Evolutionary conservation across 805 yeast species (phyloP).

Genomic region (Wickerhamiella spandovensis): DNA sequence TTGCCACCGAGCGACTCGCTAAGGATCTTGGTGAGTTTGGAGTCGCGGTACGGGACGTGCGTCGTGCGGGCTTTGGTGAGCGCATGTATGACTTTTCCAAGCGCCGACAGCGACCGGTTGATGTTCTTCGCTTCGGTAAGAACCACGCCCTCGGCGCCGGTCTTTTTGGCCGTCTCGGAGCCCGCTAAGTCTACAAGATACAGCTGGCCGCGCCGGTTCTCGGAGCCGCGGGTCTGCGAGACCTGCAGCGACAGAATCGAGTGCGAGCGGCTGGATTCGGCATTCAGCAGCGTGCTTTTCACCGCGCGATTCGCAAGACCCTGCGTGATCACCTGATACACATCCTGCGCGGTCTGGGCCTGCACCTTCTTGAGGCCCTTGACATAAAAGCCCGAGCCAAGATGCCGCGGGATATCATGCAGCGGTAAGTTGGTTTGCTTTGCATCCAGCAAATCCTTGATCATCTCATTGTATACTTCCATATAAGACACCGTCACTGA

Average conservation of each 20-base stretch:
- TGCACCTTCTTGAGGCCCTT: conserved; percentile 52
- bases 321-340: conserved; percentile 40
- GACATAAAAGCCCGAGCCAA: conserved; percentile 50
- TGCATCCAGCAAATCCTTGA: conserved; percentile 53
- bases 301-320: conserved; percentile 47
- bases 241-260: conserved; percentile 60
- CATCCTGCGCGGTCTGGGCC: conserved; percentile 46
- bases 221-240: conserved; percentile 43
- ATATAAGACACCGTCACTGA: conserved; percentile 57
- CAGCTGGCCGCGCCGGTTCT: conserved; percentile 48
- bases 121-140: conserved; percentile 77
- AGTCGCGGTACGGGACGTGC: conserved; percentile 65
- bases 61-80: conserved; percentile 54
- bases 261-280: conserved; percentile 67
- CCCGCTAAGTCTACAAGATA: conserved; percentile 80
- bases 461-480: conserved; percentile 72
- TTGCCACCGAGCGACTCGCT: conserved; percentile 78
- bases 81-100: conserved; percentile 71
- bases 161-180: conserved; percentile 63
- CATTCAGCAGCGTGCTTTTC: conserved; percentile 55
- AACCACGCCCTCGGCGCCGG: conserved; percentile 64
- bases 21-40: conserved; percentile 62
- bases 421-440: conserved; percentile 14
- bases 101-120: conserved; percentile 60
- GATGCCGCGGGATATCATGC: conserved; percentile 1